Percentiles rank a stretch among this genome's conserved stretches.
Conservation (phyloP, 768 basidiomycete genomes). For the Cystofilobasidium macerans region DNA sequence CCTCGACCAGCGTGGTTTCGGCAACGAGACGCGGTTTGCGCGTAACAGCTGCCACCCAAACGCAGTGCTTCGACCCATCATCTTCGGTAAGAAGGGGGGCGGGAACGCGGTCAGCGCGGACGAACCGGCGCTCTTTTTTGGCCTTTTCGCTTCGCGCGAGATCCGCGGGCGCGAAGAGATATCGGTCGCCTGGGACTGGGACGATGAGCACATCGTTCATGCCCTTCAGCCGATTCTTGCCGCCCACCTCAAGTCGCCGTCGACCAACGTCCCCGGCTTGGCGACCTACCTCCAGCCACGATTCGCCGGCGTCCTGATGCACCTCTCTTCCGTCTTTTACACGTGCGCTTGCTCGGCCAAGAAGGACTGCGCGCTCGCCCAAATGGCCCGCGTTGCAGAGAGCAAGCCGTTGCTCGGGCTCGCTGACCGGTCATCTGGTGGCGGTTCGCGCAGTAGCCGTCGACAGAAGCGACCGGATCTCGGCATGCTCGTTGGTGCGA, state of each 20-base stretch:
- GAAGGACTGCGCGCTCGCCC: slow-evolving; percentile 34
- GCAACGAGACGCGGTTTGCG: slow-evolving; percentile 54
- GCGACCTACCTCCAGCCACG: slow-evolving; percentile 27
- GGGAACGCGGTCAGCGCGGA: slow-evolving; percentile 25
- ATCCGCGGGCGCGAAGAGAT: slow-evolving; percentile 73
- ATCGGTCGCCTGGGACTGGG: slow-evolving; percentile 92
- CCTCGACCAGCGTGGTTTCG: slow-evolving; percentile 64
- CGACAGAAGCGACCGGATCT: slow-evolving; percentile 29
- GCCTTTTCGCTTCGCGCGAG: slow-evolving; percentile 65
- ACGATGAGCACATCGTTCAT: slow-evolving; percentile 79
- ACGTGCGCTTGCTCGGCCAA: slow-evolving; percentile 35
- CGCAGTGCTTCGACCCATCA: slow-evolving; percentile 51
- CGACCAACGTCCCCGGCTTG: slow-evolving; percentile 14
- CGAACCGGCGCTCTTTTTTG: slow-evolving; percentile 50
- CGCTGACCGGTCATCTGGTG: slow-evolving; percentile 25
- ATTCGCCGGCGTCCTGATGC: slow-evolving; percentile 33
- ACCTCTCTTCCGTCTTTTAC: slow-evolving; percentile 34
- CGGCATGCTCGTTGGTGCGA: slow-evolving; percentile 34
- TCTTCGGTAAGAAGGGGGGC: slow-evolving; percentile 36
- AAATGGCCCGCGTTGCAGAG: slow-evolving; percentile 33
- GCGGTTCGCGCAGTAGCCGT: slow-evolving; percentile 19
- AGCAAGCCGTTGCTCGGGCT: slow-evolving; percentile 22
- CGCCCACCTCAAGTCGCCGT: slow-evolving; percentile 1
- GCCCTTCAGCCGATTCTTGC: slow-evolving; percentile 43
- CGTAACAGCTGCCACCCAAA: slow-evolving; percentile 57